These are phyloP conservation scores for Alternaria hordeiaustralica DNA, from an alignment of 2,329 filamentous ascomycete genomes.

Conservation along the genomic window DNA sequence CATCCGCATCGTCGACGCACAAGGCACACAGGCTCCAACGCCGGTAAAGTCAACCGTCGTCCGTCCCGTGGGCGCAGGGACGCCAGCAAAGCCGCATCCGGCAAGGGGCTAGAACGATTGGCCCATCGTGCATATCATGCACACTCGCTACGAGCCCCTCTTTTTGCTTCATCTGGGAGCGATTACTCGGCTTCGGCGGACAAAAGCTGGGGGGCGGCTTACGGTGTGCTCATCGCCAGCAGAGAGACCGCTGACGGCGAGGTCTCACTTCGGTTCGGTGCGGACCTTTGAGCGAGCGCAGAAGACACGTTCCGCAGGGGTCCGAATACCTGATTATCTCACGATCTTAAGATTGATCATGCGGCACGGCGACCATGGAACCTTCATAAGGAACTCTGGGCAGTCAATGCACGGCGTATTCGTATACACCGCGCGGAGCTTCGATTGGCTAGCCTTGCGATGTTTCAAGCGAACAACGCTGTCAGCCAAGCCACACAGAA, in stretches of 20 bases:
- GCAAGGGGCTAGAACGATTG: constrained; percentile 18
- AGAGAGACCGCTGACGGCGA: not conserved
- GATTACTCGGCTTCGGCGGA: constrained; percentile 12
- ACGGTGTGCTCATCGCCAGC: not conserved
- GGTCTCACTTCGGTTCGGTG: not conserved
- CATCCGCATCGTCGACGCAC: constrained; percentile 26
- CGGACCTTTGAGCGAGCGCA: not conserved
- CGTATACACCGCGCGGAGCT: not conserved
- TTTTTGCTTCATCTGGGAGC: constrained; percentile 18
- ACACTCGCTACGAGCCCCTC: constrained; percentile 15
- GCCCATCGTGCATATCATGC: constrained; percentile 19
- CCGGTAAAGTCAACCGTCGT: constrained; percentile 21
- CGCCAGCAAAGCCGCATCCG: constrained; percentile 19
- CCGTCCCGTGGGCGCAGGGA: constrained; percentile 22
- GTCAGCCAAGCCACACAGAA: not conserved
- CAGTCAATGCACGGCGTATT: constrained; percentile 1
- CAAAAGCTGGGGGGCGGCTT: constrained; percentile 12
- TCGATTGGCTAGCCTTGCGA: constrained; percentile 10
- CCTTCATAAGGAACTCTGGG: not conserved
- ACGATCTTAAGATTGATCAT: not conserved
- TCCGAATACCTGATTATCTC: constrained; percentile 1
- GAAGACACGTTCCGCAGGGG: constrained; percentile 4
- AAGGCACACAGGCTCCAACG: constrained; percentile 18
- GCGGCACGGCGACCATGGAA: not conserved
- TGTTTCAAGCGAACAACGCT: constrained; percentile 4